A percentile compares a stretch with the other conserved stretches of the same genome.
These are phyloP conservation scores for Neoboletus brunneissimus DNA, from an alignment of 768 basidiomycete species.

Conservation along the genomic window DNA sequence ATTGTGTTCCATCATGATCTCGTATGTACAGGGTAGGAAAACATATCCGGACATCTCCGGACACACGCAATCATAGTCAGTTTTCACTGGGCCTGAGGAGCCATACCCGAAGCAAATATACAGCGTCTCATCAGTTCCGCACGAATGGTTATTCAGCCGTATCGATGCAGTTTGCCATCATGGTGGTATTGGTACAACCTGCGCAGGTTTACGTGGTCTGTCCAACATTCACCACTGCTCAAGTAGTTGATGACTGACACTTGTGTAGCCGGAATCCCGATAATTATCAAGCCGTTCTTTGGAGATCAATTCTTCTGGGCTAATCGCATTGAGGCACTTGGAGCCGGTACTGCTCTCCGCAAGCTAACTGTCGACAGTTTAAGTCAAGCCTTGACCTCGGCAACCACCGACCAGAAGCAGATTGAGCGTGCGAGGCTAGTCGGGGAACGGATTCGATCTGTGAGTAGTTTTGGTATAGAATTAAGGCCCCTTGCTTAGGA, in stretches of 20 bases:
- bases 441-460: slow-evolving; percentile 84
- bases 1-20: too few relatives aligned
- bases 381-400: slow-evolving; percentile 71
- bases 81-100: too few relatives aligned
- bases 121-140: slow-evolving; percentile 83
- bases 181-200: slow-evolving; percentile 95
- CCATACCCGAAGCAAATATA: slow-evolving; percentile 79
- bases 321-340: slow-evolving; percentile 92
- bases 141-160: slow-evolving; percentile 92
- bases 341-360: slow-evolving; percentile 83
- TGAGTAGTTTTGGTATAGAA: slow-evolving; percentile 33
- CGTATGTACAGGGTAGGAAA: too few relatives aligned
- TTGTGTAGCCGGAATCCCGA: slow-evolving; percentile 79
- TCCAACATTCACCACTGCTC: neutral
- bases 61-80: too few relatives aligned
- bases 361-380: slow-evolving; percentile 81
- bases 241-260: slow-evolving; percentile 2
- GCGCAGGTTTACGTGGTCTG: slow-evolving; percentile 87
- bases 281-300: slow-evolving; percentile 96
- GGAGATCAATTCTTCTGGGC: slow-evolving; percentile 99
- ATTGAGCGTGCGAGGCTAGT: slow-evolving; percentile 80
- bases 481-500: neutral
- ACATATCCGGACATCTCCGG: too few relatives aligned
- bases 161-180: slow-evolving; percentile 99
- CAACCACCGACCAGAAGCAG: slow-evolving; percentile 87